Conservation (phyloP, 1,284 basidiomycete genomes). For the Cutaneotrichosporon sp. region DNA sequence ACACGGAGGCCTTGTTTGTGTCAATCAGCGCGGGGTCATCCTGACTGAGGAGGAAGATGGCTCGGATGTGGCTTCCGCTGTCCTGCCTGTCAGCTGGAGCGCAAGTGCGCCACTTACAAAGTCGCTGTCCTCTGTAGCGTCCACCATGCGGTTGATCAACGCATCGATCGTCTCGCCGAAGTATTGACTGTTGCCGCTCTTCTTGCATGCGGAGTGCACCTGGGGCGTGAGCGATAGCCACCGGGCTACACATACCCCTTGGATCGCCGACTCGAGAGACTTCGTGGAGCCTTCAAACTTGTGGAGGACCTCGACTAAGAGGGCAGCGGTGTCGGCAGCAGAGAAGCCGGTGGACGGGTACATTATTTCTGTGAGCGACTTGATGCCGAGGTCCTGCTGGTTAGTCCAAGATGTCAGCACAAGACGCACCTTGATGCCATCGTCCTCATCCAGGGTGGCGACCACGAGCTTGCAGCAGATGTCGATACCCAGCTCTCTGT, state of each 20-base stretch:
- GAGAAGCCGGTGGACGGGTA: slow-evolving; percentile 56
- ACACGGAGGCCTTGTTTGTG: slow-evolving; percentile 38
- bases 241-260: slow-evolving; percentile 56
- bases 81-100: slow-evolving; percentile 29
- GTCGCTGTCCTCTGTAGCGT: slow-evolving; percentile 58
- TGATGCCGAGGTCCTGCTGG: slow-evolving; percentile 74
- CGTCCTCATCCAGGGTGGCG: slow-evolving; percentile 85
- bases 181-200: slow-evolving; percentile 20
- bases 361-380: slow-evolving; percentile 87
- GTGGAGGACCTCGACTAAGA: slow-evolving; percentile 82
- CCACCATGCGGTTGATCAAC: slow-evolving; percentile 82
- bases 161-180: slow-evolving; percentile 67
- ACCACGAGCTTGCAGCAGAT: slow-evolving; percentile 77
- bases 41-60: slow-evolving; percentile 40
- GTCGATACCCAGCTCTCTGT: slow-evolving; percentile 67
- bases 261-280: slow-evolving; percentile 78
- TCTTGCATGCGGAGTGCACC: neutral
- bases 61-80: slow-evolving; percentile 41
- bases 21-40: slow-evolving; percentile 42
- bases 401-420: slow-evolving; percentile 4
- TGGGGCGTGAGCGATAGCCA: neutral
- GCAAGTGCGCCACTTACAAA: slow-evolving; percentile 22
- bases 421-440: slow-evolving; percentile 68
- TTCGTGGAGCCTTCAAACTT: slow-evolving; percentile 79
- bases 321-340: slow-evolving; percentile 60